phyloP scores from a whole-genome alignment of 345 rosid species.

The Combretum micranthum region DNA sequence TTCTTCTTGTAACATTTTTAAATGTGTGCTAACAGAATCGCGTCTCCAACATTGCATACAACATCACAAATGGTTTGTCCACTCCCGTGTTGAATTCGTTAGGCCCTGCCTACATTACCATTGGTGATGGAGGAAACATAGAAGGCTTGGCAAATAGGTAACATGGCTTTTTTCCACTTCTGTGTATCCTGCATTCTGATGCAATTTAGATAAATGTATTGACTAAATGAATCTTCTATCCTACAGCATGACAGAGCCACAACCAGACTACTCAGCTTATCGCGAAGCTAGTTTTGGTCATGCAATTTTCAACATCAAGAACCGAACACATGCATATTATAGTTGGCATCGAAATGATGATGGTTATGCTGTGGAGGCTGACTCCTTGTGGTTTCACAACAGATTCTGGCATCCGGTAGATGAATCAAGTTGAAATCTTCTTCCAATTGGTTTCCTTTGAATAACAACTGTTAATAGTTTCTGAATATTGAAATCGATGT shows the following conservation, averaged over 20 bases:
- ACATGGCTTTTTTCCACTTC: neutral
- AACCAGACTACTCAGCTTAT: constrained; percentile 79
- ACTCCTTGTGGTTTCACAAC: constrained; percentile 72
- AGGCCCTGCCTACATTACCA: constrained; percentile 54
- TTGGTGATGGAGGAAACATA: constrained; percentile 72
- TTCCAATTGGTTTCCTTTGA: neutral
- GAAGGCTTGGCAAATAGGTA: constrained; percentile 62
- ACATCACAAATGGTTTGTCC: constrained; percentile 37
- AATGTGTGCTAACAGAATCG: constrained; percentile 28
- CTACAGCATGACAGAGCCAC: constrained; percentile 80
- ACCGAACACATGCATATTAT: constrained; percentile 69
- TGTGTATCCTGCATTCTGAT: neutral
- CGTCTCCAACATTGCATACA: constrained; percentile 41
- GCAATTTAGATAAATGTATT: constrained; percentile 2
- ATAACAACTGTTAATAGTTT: neutral
- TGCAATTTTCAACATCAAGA: constrained; percentile 70
- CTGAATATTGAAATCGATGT: neutral
- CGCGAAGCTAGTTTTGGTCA: constrained; percentile 94
- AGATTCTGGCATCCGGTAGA: constrained; percentile 58
- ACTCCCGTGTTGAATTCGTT: constrained; percentile 33
- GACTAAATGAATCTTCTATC: neutral
- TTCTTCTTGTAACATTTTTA: neutral
- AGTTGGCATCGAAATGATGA: constrained; percentile 87
- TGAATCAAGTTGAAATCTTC: constrained; percentile 28
- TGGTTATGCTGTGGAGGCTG: constrained; percentile 73